Evolutionary conservation across 305 asterid species (phyloP), one percentile per base, ranked within the genome.

Genomic region (Plantago lanceolata): DNA sequence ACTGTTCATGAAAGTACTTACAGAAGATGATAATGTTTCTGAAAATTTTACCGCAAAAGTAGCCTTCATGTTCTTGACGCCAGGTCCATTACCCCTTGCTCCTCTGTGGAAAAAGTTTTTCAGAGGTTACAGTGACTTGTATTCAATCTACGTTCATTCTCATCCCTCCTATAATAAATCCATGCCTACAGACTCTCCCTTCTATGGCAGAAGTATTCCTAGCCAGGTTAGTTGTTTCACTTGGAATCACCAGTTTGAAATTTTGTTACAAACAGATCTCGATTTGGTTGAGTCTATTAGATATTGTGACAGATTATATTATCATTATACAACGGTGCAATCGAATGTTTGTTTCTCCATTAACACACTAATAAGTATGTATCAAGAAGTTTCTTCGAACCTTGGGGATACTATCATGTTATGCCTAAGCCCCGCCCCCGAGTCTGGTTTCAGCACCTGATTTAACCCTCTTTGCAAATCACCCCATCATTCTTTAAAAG

Each of bases 31-130:
- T 35, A 11, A 24, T 5, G 14, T 26, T 61, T 61, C 50, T 0
- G 9, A 6, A 24, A 29, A 48, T 0, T 28, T 28, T 64, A 74
- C 66, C 3, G 60, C 71, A 1, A 85, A 78, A 44, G 78, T 85
- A 68, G 95, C 96, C 12, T 88, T 85, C 43, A 84, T 88, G 94
- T 85, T 82, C 75, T 67, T 88, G 87, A 81, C 90, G 49, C 84
- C 84, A 19, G 92, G 96, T 40, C 78, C 85, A 8, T 52, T 85
- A 75, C 92, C 94, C 0, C 85, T 82, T 9, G 73, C 86, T 19
- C 88, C 80, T 0, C 50, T 85, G 52, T 84, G 94, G 94, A 91
- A 84, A 5, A 54, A 64, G 70, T 88, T 85, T 18, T 85, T 88
- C 51, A 66, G 70, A 31, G 85, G 89, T 0, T 68, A 85, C 43